A percentile compares a stretch with the other conserved stretches of the same genome.
These are phyloP conservation scores for Metschnikowia kofuensis DNA, from an alignment of 805 yeast species.

Conservation along the genomic window DNA sequence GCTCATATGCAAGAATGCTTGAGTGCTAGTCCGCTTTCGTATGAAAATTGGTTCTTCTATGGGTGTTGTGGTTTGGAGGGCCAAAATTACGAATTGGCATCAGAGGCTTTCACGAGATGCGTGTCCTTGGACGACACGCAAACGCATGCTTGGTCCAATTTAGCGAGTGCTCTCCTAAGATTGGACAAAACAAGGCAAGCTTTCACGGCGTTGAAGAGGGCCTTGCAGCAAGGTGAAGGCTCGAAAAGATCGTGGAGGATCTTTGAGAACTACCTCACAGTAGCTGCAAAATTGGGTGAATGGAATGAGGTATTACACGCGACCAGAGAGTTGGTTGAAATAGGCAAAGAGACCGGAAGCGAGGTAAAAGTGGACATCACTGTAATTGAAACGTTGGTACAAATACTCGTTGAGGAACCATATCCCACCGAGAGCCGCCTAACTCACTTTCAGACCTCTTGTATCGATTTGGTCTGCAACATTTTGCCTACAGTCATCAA, in stretches of 20 bases:
- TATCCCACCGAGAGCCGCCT: constrained; percentile 44
- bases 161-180: constrained; percentile 74
- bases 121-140: constrained; percentile 80
- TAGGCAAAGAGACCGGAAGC: constrained; percentile 53
- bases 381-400: constrained; percentile 69
- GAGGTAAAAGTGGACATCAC: constrained; percentile 72
- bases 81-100: constrained; percentile 68
- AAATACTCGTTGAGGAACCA: constrained; percentile 52
- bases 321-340: constrained; percentile 55
- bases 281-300: constrained; percentile 76
- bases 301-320: constrained; percentile 89
- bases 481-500: constrained; percentile 67
- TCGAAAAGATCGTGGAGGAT: constrained; percentile 78
- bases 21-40: constrained; percentile 65
- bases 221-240: constrained; percentile 65
- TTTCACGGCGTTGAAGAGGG: constrained; percentile 77
- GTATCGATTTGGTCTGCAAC: constrained; percentile 69
- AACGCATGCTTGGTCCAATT: constrained; percentile 85
- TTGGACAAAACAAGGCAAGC: constrained; percentile 72
- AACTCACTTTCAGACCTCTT: constrained; percentile 62
- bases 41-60: constrained; percentile 86
- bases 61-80: constrained; percentile 87
- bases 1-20: constrained; percentile 73
- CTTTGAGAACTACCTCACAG: constrained; percentile 82
- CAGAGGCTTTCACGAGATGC: constrained; percentile 91